Conservation (phyloP, 768 basidiomycete genomes). For the Mycena galericulata region DNA sequence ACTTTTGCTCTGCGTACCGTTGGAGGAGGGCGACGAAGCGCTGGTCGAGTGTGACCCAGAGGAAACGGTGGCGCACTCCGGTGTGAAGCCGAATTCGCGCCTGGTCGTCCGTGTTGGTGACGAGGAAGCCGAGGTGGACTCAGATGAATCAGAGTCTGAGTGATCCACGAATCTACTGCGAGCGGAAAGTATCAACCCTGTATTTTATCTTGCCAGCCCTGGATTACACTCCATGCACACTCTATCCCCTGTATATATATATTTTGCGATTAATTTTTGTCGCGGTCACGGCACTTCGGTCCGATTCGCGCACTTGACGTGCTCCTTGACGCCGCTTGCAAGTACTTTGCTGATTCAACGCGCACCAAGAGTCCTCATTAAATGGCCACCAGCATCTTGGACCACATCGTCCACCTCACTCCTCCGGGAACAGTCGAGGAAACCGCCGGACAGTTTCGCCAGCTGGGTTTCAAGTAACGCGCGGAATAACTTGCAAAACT, state of each 20-base stretch:
- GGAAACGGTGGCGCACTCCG: constrained; percentile 20
- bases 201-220: too few relatives aligned
- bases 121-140: constrained; percentile 15
- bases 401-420: constrained; percentile 81
- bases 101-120: constrained; percentile 13
- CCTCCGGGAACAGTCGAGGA: constrained; percentile 68
- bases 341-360: too few relatives aligned
- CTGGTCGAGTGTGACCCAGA: constrained; percentile 16
- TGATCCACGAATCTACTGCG: not conserved
- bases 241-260: too few relatives aligned
- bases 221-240: too few relatives aligned
- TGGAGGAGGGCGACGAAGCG: constrained; percentile 3
- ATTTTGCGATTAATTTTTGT: too few relatives aligned
- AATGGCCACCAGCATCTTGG: constrained; percentile 59
- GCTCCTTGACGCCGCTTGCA: too few relatives aligned
- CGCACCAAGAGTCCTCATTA: not conserved
- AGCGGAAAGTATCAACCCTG: not conserved
- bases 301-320: too few relatives aligned
- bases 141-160: not conserved
- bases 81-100: not conserved
- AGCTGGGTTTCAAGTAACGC: constrained; percentile 76
- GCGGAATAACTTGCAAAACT: not conserved
- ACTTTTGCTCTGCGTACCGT: constrained; percentile 19
- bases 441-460: constrained; percentile 62
- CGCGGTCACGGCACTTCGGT: too few relatives aligned